These are phyloP conservation scores for Meira nashicola DNA, from an alignment of 1,284 basidiomycete species.

Conservation along the genomic window DNA sequence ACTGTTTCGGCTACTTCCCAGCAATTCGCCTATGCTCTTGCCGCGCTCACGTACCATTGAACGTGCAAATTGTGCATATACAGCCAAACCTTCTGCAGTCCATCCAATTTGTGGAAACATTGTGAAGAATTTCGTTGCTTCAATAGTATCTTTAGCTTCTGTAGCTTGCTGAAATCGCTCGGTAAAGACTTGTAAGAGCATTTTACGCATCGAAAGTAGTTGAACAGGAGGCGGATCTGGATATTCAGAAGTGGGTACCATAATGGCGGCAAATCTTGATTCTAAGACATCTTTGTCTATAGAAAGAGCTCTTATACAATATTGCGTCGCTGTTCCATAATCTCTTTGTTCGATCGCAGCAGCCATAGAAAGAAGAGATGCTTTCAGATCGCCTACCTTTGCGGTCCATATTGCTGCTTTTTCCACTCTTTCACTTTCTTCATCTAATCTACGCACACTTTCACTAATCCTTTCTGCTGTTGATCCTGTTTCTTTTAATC, in stretches of 20 bases:
- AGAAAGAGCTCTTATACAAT: conserved; percentile 82
- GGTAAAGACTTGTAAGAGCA: conserved; percentile 73
- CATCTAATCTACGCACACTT: conserved; percentile 77
- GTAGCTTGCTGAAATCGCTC: conserved; percentile 69
- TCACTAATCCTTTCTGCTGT: conserved; percentile 86
- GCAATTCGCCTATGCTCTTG: conserved; percentile 22
- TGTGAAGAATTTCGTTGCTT: conserved; percentile 91
- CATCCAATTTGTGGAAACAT: conserved; percentile 86
- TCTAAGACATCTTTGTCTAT: conserved; percentile 71
- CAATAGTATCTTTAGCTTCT: conserved; percentile 63
- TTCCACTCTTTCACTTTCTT: conserved; percentile 80
- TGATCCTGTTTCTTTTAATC: conserved; percentile 66
- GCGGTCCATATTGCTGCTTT: conserved; percentile 78
- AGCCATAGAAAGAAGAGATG: conserved; percentile 67
- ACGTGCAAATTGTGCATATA: conserved; percentile 87
- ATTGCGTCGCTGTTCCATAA: conserved; percentile 88
- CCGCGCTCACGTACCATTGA: conserved; percentile 64
- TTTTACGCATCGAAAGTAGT: conserved; percentile 68
- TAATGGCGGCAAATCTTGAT: conserved; percentile 77
- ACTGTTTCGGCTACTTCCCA: conserved; percentile 19
- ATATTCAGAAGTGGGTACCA: conserved; percentile 81
- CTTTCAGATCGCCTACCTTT: conserved; percentile 80
- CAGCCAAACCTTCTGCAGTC: conserved; percentile 78
- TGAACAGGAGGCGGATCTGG: conserved; percentile 80
- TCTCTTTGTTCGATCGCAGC: conserved; percentile 75